phyloP scores from a whole-genome alignment of 768 basidiomycete species.

The Pleurotus djamor region DNA sequence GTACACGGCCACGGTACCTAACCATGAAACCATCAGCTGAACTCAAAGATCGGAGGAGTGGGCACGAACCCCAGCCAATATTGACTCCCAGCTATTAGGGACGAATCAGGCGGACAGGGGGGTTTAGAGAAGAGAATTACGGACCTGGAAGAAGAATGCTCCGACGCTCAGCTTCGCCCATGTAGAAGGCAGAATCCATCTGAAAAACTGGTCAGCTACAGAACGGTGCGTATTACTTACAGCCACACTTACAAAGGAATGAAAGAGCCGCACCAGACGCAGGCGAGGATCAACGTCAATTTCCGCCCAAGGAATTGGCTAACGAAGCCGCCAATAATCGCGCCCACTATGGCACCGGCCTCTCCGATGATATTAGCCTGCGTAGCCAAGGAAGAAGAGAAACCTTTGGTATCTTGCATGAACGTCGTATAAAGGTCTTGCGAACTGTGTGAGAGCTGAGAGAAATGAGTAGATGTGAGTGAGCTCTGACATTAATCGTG shows the following conservation, averaged over 20 bases:
- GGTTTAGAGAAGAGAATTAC: neutral
- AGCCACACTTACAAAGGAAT: conserved; percentile 13
- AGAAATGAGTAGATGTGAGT: neutral
- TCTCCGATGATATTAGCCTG: conserved; percentile 60
- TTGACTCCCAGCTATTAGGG: conserved; percentile 61
- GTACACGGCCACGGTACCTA: conserved; percentile 43
- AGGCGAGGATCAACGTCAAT: conserved; percentile 38
- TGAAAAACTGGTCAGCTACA: conserved; percentile 1
- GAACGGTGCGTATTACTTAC: neutral
- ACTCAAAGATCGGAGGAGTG: neutral
- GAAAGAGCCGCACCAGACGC: conserved; percentile 12
- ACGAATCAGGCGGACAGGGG: neutral
- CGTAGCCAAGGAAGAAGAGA: conserved; percentile 43
- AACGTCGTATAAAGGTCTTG: conserved; percentile 61
- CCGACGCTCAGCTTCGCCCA: conserved; percentile 58
- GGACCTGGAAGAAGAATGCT: conserved; percentile 51
- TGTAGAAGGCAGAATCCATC: conserved; percentile 60
- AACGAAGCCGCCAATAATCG: conserved; percentile 49
- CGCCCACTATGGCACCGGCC: conserved; percentile 29
- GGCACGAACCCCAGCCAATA: conserved; percentile 53
- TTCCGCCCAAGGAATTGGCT: conserved; percentile 63
- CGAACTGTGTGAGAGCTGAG: conserved; percentile 12
- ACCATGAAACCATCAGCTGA: neutral
- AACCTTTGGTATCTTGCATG: conserved; percentile 45
- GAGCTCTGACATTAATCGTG: neutral